Percentiles rank a stretch among this genome's conserved stretches.
Evolutionary conservation across 345 rosid species (phyloP).

Genomic region (Populus nigra): DNA sequence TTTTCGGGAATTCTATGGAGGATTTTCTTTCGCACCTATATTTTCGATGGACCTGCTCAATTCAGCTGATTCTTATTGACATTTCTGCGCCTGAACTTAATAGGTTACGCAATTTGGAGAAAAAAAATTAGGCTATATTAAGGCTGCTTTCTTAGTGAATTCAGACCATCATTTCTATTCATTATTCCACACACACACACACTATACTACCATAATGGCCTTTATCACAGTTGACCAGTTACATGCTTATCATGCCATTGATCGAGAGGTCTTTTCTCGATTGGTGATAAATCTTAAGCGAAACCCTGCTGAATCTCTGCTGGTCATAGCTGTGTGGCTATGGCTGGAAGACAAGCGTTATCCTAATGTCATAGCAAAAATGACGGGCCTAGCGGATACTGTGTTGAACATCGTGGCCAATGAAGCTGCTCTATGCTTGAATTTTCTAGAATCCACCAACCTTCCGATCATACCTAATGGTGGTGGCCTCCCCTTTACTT

Average conservation of each 20-base stretch:
- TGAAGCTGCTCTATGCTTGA: slow-evolving; percentile 31
- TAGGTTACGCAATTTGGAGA: not conserved
- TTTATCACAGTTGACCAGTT: slow-evolving; percentile 32
- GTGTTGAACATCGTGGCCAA: slow-evolving; percentile 29
- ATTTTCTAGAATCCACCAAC: slow-evolving; percentile 17
- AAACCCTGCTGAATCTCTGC: slow-evolving; percentile 34
- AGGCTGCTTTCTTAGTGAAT: not conserved
- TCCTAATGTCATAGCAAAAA: slow-evolving; percentile 29
- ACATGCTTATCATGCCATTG: slow-evolving; percentile 34
- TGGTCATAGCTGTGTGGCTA: slow-evolving; percentile 46
- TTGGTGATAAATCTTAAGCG: slow-evolving; percentile 31
- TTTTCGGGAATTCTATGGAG: no score
- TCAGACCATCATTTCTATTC: not conserved
- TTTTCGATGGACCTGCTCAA: not conserved
- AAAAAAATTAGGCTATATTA: not conserved
- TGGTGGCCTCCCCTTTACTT: slow-evolving; percentile 22
- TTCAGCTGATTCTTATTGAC: not conserved
- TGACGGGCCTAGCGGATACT: slow-evolving; percentile 19
- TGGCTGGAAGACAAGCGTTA: slow-evolving; percentile 45
- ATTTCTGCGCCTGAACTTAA: not conserved
- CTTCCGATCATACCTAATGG: not conserved
- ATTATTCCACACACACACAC: not conserved
- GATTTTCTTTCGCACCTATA: no score
- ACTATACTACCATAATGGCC: slow-evolving; percentile 15
- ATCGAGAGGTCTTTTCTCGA: slow-evolving; percentile 38